Conservation (phyloP, 441 rosid genomes). For the Populus hybrid region DNA sequence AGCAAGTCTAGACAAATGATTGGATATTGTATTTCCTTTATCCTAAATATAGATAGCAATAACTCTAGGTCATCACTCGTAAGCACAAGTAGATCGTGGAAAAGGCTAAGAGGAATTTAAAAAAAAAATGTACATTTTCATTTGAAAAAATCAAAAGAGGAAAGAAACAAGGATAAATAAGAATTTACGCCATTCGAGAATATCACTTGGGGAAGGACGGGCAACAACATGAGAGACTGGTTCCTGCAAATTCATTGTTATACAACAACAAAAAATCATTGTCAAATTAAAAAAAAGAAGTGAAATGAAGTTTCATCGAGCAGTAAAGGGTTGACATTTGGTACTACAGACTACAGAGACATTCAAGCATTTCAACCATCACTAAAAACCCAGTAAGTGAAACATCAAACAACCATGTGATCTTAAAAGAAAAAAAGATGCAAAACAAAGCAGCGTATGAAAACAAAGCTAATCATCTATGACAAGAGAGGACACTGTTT, state of each 20-base stretch:
- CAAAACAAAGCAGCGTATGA: too few species aligned
- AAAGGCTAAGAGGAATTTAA: too few species aligned
- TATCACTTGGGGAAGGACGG: conserved; percentile 86
- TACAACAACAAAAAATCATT: neutral
- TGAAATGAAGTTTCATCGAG: neutral
- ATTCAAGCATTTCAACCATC: too few species aligned
- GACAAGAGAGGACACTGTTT: neutral
- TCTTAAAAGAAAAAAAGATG: neutral
- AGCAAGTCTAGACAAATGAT: too few species aligned
- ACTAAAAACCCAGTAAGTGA: too few species aligned
- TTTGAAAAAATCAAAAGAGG: neutral
- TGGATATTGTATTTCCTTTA: too few species aligned
- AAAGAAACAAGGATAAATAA: conserved; percentile 10
- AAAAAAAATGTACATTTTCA: neutral
- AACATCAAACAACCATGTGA: neutral
- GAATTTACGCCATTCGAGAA: conserved; percentile 98
- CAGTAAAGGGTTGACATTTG: too few species aligned
- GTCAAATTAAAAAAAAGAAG: neutral
- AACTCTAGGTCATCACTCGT: too few species aligned
- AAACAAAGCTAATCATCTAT: neutral
- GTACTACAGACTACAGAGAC: too few species aligned
- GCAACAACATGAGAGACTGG: conserved; percentile 96
- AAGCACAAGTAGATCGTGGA: too few species aligned
- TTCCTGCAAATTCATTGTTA: conserved; percentile 50
- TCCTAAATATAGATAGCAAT: too few species aligned